Percentiles rank a stretch among this genome's conserved stretches.
These are phyloP conservation scores for Platanthera guangdongensis DNA, from an alignment of 106 monocot genomes.

Conservation along the genomic window DNA sequence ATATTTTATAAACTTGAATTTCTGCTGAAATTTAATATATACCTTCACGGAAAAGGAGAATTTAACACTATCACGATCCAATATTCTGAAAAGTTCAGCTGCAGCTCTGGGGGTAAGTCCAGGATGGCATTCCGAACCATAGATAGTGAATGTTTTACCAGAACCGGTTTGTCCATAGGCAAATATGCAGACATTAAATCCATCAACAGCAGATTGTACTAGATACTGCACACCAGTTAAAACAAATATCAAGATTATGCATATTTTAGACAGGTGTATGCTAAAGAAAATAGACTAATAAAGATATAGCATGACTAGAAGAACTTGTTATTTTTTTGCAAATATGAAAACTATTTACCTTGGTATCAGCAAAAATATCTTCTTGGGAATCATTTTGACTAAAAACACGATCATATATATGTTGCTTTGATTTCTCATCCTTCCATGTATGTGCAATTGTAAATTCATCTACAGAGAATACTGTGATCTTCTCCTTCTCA, in stretches of 20 bases:
- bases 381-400: slow-evolving; percentile 69
- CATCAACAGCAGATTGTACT: slow-evolving; percentile 93
- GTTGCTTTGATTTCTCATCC: slow-evolving; percentile 92
- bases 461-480: slow-evolving; percentile 65
- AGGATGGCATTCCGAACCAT: slow-evolving; percentile 72
- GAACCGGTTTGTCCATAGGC: slow-evolving; percentile 99
- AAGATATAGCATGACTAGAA: neutral
- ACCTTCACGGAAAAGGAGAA: slow-evolving; percentile 94
- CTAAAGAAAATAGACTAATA: neutral
- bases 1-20: neutral
- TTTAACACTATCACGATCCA: slow-evolving; percentile 75
- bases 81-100: slow-evolving; percentile 77
- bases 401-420: slow-evolving; percentile 90
- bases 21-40: neutral
- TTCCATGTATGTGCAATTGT: slow-evolving; percentile 96
- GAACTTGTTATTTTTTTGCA: neutral
- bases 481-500: slow-evolving; percentile 44
- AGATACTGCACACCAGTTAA: slow-evolving; percentile 61
- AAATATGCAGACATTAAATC: slow-evolving; percentile 99
- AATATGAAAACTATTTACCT: slow-evolving; percentile 33
- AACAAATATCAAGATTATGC: neutral
- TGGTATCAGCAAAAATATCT: slow-evolving; percentile 96
- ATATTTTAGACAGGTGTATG: neutral
- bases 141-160: slow-evolving; percentile 97
- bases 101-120: slow-evolving; percentile 89